Conservation (phyloP, 306 rosid species). For the Cajanus cajan region DNA sequence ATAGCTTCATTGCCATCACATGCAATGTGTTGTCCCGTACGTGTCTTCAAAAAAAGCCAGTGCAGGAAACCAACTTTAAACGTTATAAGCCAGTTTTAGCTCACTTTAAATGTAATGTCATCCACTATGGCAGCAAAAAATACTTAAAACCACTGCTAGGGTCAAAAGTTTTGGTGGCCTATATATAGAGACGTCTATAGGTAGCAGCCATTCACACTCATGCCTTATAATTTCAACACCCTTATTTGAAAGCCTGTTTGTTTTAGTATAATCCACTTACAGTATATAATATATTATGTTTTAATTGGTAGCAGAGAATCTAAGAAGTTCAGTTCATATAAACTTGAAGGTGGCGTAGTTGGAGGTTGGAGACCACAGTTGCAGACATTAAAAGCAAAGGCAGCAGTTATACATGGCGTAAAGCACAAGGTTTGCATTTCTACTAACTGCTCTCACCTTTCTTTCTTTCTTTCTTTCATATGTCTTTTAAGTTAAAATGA, state of each 20-base stretch:
- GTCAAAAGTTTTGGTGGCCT: constrained; percentile 4
- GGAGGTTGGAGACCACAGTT: not conserved
- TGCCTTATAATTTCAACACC: too few relatives aligned
- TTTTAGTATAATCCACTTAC: not conserved
- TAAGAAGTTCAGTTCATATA: not conserved
- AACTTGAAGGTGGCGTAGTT: not conserved
- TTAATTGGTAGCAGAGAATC: not conserved
- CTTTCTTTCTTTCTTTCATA: not conserved
- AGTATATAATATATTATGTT: not conserved
- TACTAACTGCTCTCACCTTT: constrained; percentile 9
- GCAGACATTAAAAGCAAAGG: constrained; percentile 33
- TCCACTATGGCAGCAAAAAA: not conserved
- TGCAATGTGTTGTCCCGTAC: not conserved
- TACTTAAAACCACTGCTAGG: not conserved
- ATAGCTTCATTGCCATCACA: not conserved
- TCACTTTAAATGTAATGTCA: constrained; percentile 17
- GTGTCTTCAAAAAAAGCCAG: not conserved
- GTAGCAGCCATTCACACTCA: not conserved
- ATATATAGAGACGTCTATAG: too few relatives aligned
- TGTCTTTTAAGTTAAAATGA: not conserved
- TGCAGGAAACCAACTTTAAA: not conserved
- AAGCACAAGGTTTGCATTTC: constrained; percentile 38
- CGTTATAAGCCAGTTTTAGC: constrained; percentile 12
- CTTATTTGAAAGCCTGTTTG: not conserved
- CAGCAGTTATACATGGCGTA: constrained; percentile 28